These are phyloP conservation scores for Trichoderma sp. DNA, from an alignment of 2,329 filamentous ascomycete genomes.

Conservation along the genomic window DNA sequence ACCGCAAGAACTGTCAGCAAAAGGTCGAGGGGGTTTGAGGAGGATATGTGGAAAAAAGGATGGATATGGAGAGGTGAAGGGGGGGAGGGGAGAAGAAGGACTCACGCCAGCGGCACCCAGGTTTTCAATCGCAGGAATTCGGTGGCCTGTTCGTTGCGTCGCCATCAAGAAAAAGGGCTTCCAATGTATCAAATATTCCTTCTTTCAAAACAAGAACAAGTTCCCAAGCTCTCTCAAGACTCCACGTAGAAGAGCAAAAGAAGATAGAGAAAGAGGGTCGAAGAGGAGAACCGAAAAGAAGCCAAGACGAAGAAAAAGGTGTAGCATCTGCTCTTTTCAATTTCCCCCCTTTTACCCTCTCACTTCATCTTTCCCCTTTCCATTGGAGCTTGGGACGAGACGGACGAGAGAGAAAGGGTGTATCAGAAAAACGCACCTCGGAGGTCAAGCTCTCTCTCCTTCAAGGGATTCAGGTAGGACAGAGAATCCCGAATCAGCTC, in stretches of 20 bases:
- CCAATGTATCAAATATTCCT: slow-evolving; percentile 35
- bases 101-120: slow-evolving; percentile 88
- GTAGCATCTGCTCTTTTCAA: slow-evolving; percentile 96
- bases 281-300: slow-evolving; percentile 44
- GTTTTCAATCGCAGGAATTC: slow-evolving; percentile 97
- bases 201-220: slow-evolving; percentile 41
- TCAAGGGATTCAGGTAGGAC: slow-evolving; percentile 97
- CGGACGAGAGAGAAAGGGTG: neutral
- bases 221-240: slow-evolving; percentile 7
- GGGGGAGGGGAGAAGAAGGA: slow-evolving; percentile 34
- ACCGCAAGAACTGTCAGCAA: neutral
- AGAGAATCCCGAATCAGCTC: slow-evolving; percentile 93
- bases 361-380: too few relatives aligned
- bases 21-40: neutral
- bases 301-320: slow-evolving; percentile 51
- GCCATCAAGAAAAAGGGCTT: slow-evolving; percentile 42
- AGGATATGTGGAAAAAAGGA: too few relatives aligned
- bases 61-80: neutral
- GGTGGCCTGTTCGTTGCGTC: slow-evolving; percentile 75
- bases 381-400: too few relatives aligned
- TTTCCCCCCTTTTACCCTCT: neutral
- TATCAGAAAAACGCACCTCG: slow-evolving; percentile 80
- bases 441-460: slow-evolving; percentile 98
- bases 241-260: slow-evolving; percentile 44
- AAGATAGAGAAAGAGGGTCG: slow-evolving; percentile 22